phyloP scores from a whole-genome alignment of 768 basidiomycete genomes.

The Xerocomellus chrysenteron region DNA sequence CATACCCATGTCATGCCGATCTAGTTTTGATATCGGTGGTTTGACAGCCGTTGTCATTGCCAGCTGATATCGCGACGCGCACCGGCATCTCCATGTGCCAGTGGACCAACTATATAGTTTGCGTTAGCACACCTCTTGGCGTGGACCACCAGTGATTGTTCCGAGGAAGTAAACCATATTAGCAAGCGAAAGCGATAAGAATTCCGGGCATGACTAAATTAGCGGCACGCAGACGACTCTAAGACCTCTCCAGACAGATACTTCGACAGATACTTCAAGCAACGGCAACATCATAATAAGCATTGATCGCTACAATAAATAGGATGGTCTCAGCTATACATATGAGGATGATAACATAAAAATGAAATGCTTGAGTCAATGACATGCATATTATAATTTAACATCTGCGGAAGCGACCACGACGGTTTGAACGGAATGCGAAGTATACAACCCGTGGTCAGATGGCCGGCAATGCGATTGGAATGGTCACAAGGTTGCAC shows the following conservation, averaged over 20 bases:
- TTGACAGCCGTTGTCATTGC: not conserved
- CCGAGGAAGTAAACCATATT: not conserved
- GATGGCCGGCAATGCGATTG: not conserved
- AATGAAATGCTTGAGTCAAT: conserved; percentile 6
- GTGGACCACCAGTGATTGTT: not conserved
- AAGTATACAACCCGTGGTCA: not conserved
- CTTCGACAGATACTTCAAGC: not conserved
- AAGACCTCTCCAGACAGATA: not conserved
- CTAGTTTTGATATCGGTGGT: not conserved
- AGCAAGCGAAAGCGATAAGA: conserved; percentile 1
- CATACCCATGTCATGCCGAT: conserved; percentile 1
- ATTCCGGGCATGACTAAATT: not conserved
- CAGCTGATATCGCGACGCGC: not conserved
- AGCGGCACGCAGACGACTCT: not conserved
- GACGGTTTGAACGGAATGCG: not conserved
- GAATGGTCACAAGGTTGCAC: not conserved
- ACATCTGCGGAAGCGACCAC: conserved; percentile 5
- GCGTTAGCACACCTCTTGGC: not conserved
- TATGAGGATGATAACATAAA: conserved; percentile 9
- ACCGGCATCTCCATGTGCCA: not conserved
- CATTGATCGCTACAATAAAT: conserved; percentile 1
- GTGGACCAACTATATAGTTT: no score
- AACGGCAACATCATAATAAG: not conserved
- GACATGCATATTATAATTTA: conserved; percentile 5
- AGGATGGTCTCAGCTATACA: not conserved